Evolutionary conservation across 1,139 yeast genomes (phyloP), one percentile per base, ranked within the genome.

Genomic region (Geotrichum candidum): DNA sequence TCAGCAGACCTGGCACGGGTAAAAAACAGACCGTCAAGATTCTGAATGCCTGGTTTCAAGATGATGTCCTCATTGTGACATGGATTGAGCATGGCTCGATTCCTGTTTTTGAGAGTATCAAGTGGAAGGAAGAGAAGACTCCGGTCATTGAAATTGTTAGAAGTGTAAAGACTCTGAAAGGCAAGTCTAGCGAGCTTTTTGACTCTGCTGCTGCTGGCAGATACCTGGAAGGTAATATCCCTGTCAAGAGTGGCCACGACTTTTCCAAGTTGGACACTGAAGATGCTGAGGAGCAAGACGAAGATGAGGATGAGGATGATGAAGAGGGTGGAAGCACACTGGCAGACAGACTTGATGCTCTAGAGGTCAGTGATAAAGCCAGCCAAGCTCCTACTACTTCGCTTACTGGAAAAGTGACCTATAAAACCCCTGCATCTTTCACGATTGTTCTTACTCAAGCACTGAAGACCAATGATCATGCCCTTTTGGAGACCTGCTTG

Each of bases 31-130:
- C 51, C 35, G 59, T 58, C 33, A 74, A 74, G 67, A 74, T 68
- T 61, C 74, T 70, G 60, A 72, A 55, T 65, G 75, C 77, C 62
- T 76, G 70, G 68, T 78, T 63, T 70, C 77, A 80, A 10, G 76
- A 76, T 27, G 74, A 76, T 56, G 79, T 74, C 18, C 65, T 90
- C 33, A 74, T 78, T 22, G 72, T 85, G 35, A 76, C 86, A 1
- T 91, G 96, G 96, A 75, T 87, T 58, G 96, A 90, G 72, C 84
- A 82, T 65, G 87, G 88, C 9, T 79, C 81, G 25, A 75, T 84
- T 18, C 87, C 94, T 18, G 81, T 80, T 60, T 87, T 88, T 70
- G 92, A 88, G 61, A 76, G 80, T 4, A 67, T 86, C 29, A 76
- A 76, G 62, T 86, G 92, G 88, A 80, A 75, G 53, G 82, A 78